Evolutionary conservation across 192 early-diverging fungal genomes (phyloP).

Genomic region (Mortierella hygrophila): DNA sequence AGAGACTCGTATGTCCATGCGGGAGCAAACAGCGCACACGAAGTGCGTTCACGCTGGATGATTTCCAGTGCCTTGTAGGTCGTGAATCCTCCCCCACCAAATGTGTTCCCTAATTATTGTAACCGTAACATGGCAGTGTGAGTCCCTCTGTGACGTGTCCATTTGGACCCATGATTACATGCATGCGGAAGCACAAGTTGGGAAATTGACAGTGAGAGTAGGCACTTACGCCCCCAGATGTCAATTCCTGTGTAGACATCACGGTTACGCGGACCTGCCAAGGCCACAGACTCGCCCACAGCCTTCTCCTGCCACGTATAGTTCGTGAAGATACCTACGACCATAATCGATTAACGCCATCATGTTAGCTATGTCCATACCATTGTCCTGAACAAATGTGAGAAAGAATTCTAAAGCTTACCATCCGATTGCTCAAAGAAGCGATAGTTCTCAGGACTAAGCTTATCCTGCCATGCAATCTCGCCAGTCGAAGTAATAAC

Average conservation of each 20-base stretch:
- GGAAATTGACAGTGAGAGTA: neutral
- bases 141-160: neutral
- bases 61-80: constrained; percentile 63
- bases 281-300: constrained; percentile 42
- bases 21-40: constrained; percentile 72
- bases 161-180: neutral
- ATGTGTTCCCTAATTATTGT: constrained; percentile 23
- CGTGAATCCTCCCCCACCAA: constrained; percentile 31
- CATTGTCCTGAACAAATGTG: neutral
- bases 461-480: constrained; percentile 70
- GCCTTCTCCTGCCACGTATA: constrained; percentile 41
- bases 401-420: neutral
- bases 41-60: constrained; percentile 57
- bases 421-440: constrained; percentile 71
- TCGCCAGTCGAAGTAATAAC: constrained; percentile 58
- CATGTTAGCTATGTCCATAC: neutral
- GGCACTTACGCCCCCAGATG: constrained; percentile 70
- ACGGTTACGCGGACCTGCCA: constrained; percentile 52
- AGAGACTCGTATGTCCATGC: constrained; percentile 75
- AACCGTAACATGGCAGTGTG: neutral
- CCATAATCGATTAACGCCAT: neutral
- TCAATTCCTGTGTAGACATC: constrained; percentile 75
- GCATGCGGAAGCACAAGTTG: neutral
- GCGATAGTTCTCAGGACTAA: constrained; percentile 61
- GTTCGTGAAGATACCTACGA: constrained; percentile 40